Evolutionary conservation across 2,329 filamentous ascomycete species (phyloP).

Genomic region (Samsoniella hepiali): DNA sequence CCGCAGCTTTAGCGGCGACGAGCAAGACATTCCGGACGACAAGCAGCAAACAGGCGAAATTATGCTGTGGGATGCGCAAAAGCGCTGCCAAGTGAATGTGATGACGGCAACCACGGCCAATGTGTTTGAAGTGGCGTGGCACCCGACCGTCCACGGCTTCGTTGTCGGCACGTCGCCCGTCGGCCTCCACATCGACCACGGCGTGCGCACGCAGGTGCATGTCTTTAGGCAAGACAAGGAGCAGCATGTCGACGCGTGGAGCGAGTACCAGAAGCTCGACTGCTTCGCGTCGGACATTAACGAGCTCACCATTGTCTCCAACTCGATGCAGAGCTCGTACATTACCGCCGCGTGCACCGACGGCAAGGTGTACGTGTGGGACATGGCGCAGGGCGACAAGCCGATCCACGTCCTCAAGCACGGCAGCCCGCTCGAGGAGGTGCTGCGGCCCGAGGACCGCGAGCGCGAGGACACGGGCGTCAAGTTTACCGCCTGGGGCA

Average conservation of each 20-base stretch:
- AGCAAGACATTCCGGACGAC: constrained; percentile 57
- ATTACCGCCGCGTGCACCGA: constrained; percentile 61
- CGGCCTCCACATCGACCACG: constrained; percentile 42
- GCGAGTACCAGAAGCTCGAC: constrained; percentile 53
- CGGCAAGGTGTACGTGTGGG: constrained; percentile 61
- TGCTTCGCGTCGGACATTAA: constrained; percentile 61
- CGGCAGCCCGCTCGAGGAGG: constrained; percentile 41
- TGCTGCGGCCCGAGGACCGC: constrained; percentile 37
- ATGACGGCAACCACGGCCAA: constrained; percentile 53
- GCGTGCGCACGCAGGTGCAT: constrained; percentile 54
- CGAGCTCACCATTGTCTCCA: constrained; percentile 57
- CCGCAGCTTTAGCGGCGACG: constrained; percentile 49
- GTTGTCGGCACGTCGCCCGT: constrained; percentile 56
- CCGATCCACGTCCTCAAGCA: constrained; percentile 56
- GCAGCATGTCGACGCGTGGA: constrained; percentile 31
- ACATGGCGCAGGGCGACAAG: constrained; percentile 52
- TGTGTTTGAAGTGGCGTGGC: constrained; percentile 64
- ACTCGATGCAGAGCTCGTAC: constrained; percentile 48
- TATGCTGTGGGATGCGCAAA: constrained; percentile 54
- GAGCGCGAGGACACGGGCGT: constrained; percentile 59
- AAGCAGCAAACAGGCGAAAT: constrained; percentile 58
- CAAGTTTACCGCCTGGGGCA: constrained; percentile 62
- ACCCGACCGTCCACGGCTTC: constrained; percentile 52
- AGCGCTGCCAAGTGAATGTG: constrained; percentile 44
- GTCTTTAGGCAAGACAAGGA: constrained; percentile 42